phyloP scores from a whole-genome alignment of 257 asterid species.

The Penstemon newberryi region DNA sequence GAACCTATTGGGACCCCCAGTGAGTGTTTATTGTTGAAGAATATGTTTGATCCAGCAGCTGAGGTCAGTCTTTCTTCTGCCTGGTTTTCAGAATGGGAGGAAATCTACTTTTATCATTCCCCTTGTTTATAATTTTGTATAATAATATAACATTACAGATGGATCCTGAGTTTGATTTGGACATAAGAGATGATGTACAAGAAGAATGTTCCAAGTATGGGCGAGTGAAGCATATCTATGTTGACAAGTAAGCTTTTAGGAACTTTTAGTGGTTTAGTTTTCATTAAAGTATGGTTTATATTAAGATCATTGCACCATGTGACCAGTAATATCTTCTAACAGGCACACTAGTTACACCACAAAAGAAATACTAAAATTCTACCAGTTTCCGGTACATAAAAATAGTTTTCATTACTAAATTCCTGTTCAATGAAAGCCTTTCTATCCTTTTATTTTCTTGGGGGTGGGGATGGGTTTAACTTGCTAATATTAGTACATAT shows the following conservation, averaged over 20 bases:
- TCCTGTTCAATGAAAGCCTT: background rate
- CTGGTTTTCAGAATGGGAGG: conserved; percentile 1
- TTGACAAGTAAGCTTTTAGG: conserved; percentile 72
- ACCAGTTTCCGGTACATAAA: background rate
- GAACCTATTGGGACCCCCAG: conserved; percentile 96
- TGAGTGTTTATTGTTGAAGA: conserved; percentile 89
- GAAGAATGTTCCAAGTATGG: conserved; percentile 98
- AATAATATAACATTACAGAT: conserved; percentile 45
- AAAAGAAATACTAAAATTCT: background rate
- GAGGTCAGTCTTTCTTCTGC: conserved; percentile 58
- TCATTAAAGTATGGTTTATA: background rate
- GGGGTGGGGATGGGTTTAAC: background rate
- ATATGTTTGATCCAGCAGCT: conserved; percentile 91
- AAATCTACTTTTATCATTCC: background rate
- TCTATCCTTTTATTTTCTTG: no score
- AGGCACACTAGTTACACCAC: background rate
- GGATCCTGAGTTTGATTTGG: conserved; percentile 92
- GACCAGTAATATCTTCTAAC: background rate
- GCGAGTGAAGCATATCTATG: conserved; percentile 75
- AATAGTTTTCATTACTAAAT: background rate
- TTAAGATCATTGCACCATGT: background rate
- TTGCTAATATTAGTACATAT: background rate
- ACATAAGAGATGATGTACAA: conserved; percentile 81
- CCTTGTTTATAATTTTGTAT: background rate
- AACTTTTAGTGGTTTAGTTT: background rate